Base-by-base conservation (phyloP, 164 flowering plant species). In the Magnolia kwangsiensis region DNA sequence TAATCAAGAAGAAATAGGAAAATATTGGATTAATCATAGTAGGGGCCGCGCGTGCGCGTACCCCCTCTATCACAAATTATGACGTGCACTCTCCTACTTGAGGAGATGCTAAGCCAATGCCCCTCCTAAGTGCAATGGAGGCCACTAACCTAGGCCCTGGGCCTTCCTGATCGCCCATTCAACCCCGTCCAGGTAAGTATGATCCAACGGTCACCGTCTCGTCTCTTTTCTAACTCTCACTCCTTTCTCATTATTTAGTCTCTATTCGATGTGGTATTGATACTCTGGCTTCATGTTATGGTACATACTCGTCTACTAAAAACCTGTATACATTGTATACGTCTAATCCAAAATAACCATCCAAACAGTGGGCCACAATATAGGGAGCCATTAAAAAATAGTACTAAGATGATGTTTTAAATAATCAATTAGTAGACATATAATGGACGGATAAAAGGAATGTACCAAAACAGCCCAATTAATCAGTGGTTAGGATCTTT, bases 181-280 rank as follows among this genome's bases (percentile, higher is more conserved):
- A 81, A 82, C 73, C 85, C 80, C 79, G 74, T 82, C 81, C 72
- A 80, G 82, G 74, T 50, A 37, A 80, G 77, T 65, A 82, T 76
- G 70, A 7, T 51, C n/a, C 0, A 2, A 18, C 2, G 23, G 7
- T 65, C 29, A 21, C 18, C 0, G 10, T 65, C 27, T 23, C 68
- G 24, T 13, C 14, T 4, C 68, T 2, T 10, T 29, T 65, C 10
- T 8, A 6, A 20, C 24, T 0, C 13, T 55, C 1, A 4, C 8
- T 10, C 29, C 11, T 0, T 10, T 21, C 27, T 0, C 68, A 21
- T 20, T 24, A 21, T 10, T 23, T 10, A 4, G 6, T 2, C 14
- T 24, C 37, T 0, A 7, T 65, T 8, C 37, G 31, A 65, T 65
- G 29, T 24, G 11, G 61, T 10, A 55, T 55, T 16, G 61, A 37